Evolutionary conservation across 176 grass and related monocot genomes (phyloP), one percentile per base, ranked within the genome.

Genomic region (Ensete glaucum): DNA sequence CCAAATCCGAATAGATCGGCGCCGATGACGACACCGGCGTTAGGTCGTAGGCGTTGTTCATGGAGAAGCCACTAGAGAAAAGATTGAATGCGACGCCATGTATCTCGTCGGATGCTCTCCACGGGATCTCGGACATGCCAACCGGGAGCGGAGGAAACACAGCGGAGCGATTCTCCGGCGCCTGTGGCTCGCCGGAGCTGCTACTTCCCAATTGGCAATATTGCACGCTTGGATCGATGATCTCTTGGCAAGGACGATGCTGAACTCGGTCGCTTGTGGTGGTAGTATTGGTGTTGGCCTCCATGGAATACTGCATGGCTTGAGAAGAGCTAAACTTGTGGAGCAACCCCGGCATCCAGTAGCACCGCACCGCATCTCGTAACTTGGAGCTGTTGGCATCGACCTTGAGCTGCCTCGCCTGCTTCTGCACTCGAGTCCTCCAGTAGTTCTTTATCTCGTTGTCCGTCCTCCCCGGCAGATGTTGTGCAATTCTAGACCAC

Each of bases 361-460:
- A 73, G 71, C 71, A 19, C 21, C 71, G 71, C 52, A 73, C 71
- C 13, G 71, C 71, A 27, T 73, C 52, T 1, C 53, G 72, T 53
- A 74, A 73, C n/a, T 56, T 11, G 13, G 22, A 0, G 52, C 72
- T 74, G 72, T 74, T 74, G 72, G 72, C 72, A 21, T 74, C 72
- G 1, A 57, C 14, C 52, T 74, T 57, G 72, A 74, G 72, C 52
- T 74, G 72, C 72, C 53, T 19, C 52, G 72, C 72, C 21, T 74
- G 52, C 72, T 57, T 57, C 72, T 74, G 72, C 53, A 74, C 72
- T 26, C 72, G 72, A 9, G 72, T 74, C 12, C 72, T 74, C 53
- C 53, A 74, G 72, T 74, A 74, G 52, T 74, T 74, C 72, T 74
- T 74, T n/a, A 74, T 74, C 72, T 74, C 72, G 21, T 74, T 74